Base-by-base conservation (phyloP, 768 basidiomycete species). In the Suillus spraguei region DNA sequence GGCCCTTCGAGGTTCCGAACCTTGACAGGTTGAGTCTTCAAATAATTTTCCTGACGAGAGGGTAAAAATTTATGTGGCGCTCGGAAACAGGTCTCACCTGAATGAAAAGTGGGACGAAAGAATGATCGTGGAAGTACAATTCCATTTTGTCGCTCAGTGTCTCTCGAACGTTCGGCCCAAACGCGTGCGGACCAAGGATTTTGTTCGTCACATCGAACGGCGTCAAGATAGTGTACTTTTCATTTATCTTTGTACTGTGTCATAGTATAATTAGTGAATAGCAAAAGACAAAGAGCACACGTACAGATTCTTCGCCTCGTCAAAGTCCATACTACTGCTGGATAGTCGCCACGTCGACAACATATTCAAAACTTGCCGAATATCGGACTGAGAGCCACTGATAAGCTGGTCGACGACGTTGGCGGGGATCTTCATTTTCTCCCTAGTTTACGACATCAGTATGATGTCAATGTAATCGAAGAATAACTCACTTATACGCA, bases 361-460 rank as follows among this genome's bases (percentile, higher is more conserved):
- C 95, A 99, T 98, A 74, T 98, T 99, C 64, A 99, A 78, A 22
- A 99, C 94, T 73, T 97, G 97, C 4, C 97, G 91, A 63, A 99
- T 97, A 76, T 99, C 97, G 2, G 96, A 97, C 69, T 97, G 93
- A 2, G 95, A 84, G 5, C 97, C 92, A 2, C 79, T 76, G 62
- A 99, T 86, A 38, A 99, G 89, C 73, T 97, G 93, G 71, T 99
- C 97, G 39, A 99, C 76, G 47, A 96, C 97, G 63, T 93, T 93
- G 0, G 88, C 87, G 0, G 93, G 91, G n/a, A 98, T 80, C 74
- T 93, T 91, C 86, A 99, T 85, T 68, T 93, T 92, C 76, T 99
- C 97, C 75, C 94, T 96, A 65, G 22, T 20, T 42, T 24, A 59
- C 60, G 20, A 35, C 38, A 52, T 60, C 33, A 64, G 16, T 22